Evolutionary conservation across 1,284 basidiomycete species (phyloP), one percentile per base, ranked within the genome.

Genomic region (Moesziomyces sp.): DNA sequence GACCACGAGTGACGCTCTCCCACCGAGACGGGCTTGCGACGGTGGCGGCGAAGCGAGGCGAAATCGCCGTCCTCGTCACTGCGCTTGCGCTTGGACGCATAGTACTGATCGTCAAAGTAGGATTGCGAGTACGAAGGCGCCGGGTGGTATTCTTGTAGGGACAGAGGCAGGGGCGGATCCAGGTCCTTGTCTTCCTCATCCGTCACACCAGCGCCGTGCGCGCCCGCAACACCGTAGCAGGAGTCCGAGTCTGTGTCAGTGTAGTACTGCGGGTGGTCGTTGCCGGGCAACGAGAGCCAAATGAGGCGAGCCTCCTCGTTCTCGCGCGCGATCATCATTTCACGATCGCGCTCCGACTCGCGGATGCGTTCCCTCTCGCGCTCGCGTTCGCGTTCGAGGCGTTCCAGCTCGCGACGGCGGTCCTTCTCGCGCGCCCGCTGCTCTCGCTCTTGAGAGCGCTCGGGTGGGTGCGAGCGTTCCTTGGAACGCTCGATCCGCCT

Each of bases 261-360:
- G 57, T 79, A 79, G 59, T 79, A 79, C 50, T 77, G 63, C 4
- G 72, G 75, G 35, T 79, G 76, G 28, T 79, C 78, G 46, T 79
- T 77, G 59, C 76, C 72, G 0, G 78, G 78, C 43, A 79, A 30
- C 1, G 76, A 78, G 18, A 76, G 69, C 74, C 74, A 76, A n/a
- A 72, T 72, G 35, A 76, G 65, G 23, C 74, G 62, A 24, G 68
- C 64, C 45, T 76, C 74, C 35, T 76, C 69, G 52, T 76, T 72
- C 50, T 76, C 68, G 23, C 67, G 67, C 13, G 68, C 69, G 40
- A 76, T 68, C 73, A 72, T 64, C 60, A 76, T 64, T 46, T 72
- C 69, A 4, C 63, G 30, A 34, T 76, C 63, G 16, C 63, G 62
- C 55, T 74, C 72, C 13, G 72, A 59, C 35, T 74, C 72, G 42